A percentile compares a stretch with the other conserved stretches of the same genome.
These are phyloP conservation scores for Fraxinus excelsior DNA, from an alignment of 257 asterid genomes.

Conservation along the genomic window DNA sequence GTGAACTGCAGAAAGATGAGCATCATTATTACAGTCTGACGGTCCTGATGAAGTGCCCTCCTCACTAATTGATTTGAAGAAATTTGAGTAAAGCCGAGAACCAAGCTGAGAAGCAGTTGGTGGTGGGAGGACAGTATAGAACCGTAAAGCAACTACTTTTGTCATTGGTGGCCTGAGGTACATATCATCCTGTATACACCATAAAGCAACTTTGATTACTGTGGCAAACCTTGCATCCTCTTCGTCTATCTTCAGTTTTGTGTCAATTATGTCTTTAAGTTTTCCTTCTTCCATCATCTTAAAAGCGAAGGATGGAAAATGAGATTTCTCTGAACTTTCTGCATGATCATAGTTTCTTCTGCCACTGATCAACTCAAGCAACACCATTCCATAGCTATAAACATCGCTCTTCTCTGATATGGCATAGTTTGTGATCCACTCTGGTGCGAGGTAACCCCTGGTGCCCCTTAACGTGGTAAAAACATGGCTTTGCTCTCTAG, in stretches of 20 bases:
- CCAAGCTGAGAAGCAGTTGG: constrained; percentile 70
- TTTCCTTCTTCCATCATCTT: constrained; percentile 92
- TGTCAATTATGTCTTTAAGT: constrained; percentile 63
- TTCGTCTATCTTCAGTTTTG: constrained; percentile 49
- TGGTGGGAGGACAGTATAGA: constrained; percentile 68
- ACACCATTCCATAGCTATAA: constrained; percentile 87
- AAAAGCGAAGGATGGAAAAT: constrained; percentile 81
- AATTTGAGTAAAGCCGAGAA: constrained; percentile 55
- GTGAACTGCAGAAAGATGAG: constrained; percentile 72
- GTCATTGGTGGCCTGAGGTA: constrained; percentile 80
- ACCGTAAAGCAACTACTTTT: constrained; percentile 79
- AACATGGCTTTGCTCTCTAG: constrained; percentile 77
- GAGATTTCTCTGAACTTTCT: constrained; percentile 66
- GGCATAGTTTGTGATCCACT: constrained; percentile 94
- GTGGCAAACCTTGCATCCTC: constrained; percentile 66
- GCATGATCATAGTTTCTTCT: constrained; percentile 70
- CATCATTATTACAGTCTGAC: constrained; percentile 77
- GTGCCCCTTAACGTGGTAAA: constrained; percentile 88
- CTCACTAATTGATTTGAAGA: constrained; percentile 61
- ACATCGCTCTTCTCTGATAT: too few species aligned
- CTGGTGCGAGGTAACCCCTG: constrained; percentile 94
- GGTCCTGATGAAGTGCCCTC: constrained; percentile 87
- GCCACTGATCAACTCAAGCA: constrained; percentile 89
- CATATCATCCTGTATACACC: constrained; percentile 99
- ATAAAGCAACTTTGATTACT: constrained; percentile 77